Evolutionary conservation across 768 basidiomycete species (phyloP).

Genomic region (Pisolithus albus): DNA sequence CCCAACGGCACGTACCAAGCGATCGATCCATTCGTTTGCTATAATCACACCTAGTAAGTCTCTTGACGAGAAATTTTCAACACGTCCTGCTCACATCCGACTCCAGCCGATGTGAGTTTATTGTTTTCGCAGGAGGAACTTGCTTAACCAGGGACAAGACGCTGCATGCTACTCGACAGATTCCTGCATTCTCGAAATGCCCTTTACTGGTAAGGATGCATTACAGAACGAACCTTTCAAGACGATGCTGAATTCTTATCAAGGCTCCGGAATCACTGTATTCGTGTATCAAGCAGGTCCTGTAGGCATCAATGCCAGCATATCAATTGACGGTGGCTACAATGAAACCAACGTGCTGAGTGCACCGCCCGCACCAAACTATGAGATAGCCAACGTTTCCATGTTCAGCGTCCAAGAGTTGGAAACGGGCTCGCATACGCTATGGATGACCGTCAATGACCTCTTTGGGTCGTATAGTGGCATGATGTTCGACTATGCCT

Average conservation of each 20-base stretch:
- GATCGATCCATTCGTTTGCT: slow-evolving; percentile 18
- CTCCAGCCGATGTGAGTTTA: slow-evolving; percentile 15
- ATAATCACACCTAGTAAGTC: slow-evolving; percentile 20
- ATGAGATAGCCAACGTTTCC: slow-evolving; percentile 16
- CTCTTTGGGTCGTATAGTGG: slow-evolving; percentile 16
- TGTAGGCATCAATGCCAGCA: slow-evolving; percentile 19
- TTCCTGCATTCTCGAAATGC: slow-evolving; percentile 12
- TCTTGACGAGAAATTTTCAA: not conserved
- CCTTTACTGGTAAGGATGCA: slow-evolving; percentile 16
- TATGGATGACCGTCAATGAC: slow-evolving; percentile 12
- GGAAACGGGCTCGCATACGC: slow-evolving; percentile 9
- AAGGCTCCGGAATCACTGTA: slow-evolving; percentile 19
- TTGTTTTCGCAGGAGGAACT: not conserved
- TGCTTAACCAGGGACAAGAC: slow-evolving; percentile 3
- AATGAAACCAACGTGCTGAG: slow-evolving; percentile 11
- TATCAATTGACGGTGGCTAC: slow-evolving; percentile 10
- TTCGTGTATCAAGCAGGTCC: slow-evolving; percentile 20
- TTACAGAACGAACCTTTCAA: not conserved
- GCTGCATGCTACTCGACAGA: slow-evolving; percentile 16
- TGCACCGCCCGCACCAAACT: slow-evolving; percentile 14
- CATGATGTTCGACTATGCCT: slow-evolving; percentile 22
- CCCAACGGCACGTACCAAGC: slow-evolving; percentile 15
- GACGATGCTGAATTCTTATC: not conserved
- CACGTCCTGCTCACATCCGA: not conserved
- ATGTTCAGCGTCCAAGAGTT: slow-evolving; percentile 21